Percentiles rank a stretch among this genome's conserved stretches.
Conservation (phyloP, 2,329 filamentous ascomycete genomes). For the Aaosphaeria arxii region DNA sequence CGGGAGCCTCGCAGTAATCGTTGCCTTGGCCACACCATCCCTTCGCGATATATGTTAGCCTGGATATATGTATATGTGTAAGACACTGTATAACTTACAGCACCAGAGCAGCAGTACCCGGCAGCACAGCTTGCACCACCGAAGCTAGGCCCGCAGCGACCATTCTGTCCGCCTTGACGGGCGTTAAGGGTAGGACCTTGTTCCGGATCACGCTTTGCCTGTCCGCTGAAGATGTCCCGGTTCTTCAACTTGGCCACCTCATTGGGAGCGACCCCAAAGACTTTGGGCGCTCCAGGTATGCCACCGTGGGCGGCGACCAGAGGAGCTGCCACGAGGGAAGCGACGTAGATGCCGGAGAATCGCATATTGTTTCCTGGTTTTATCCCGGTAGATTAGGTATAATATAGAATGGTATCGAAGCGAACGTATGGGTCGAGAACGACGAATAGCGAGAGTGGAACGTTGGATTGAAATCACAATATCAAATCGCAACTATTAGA, state of each 20-base stretch:
- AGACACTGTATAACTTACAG: slow-evolving; percentile 11
- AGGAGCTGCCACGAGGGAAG: slow-evolving; percentile 23
- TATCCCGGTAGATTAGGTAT: background rate
- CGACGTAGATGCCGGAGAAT: slow-evolving; percentile 25
- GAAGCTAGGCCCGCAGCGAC: slow-evolving; percentile 25
- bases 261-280: slow-evolving; percentile 28
- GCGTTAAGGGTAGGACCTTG: slow-evolving; percentile 17
- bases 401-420: background rate
- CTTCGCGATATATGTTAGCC: slow-evolving; percentile 7
- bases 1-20: slow-evolving; percentile 58
- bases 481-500: background rate
- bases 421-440: background rate
- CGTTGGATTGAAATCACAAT: slow-evolving; percentile 12
- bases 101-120: slow-evolving; percentile 32
- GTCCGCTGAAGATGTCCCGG: slow-evolving; percentile 18
- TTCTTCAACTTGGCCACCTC: slow-evolving; percentile 21
- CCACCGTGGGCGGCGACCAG: slow-evolving; percentile 31
- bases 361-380: slow-evolving; percentile 20
- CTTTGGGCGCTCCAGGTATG: slow-evolving; percentile 26
- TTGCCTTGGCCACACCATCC: slow-evolving; percentile 53
- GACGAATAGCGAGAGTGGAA: slow-evolving; percentile 10
- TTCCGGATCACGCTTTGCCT: slow-evolving; percentile 13
- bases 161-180: slow-evolving; percentile 28
- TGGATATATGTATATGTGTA: no score
- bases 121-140: slow-evolving; percentile 23